Evolutionary conservation across 2,329 filamentous ascomycete genomes (phyloP).

Genomic region (Celoporthe dispersa): DNA sequence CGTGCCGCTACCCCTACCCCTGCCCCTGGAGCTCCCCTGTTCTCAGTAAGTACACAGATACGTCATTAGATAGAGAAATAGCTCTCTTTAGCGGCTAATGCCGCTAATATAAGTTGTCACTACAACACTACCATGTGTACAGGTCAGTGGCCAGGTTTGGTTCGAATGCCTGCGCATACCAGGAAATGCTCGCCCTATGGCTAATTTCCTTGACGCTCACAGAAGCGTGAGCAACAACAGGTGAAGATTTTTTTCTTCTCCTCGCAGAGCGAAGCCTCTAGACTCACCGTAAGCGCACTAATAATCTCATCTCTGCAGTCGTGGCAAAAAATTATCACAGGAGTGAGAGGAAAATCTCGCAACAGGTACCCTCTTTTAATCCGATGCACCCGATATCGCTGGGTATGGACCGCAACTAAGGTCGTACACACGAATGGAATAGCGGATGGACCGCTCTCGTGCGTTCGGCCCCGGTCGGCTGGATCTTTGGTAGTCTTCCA

Average conservation of each 20-base stretch:
- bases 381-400: slow-evolving; percentile 4
- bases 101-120: background rate
- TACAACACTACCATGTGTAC: background rate
- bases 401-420: background rate
- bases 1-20: background rate
- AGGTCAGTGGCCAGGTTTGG: background rate
- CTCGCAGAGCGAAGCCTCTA: background rate
- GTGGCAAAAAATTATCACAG: background rate
- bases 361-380: slow-evolving; percentile 6
- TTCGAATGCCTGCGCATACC: background rate
- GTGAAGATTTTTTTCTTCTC: background rate
- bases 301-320: background rate
- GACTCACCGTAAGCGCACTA: background rate
- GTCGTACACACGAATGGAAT: background rate
- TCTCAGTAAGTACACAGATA: too few species aligned
- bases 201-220: background rate
- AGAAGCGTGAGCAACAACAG: background rate
- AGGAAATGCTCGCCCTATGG: background rate
- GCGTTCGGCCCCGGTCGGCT: slow-evolving; percentile 11
- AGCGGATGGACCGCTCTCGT: background rate
- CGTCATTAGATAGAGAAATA: slow-evolving; percentile 13
- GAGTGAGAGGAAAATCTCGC: slow-evolving; percentile 5
- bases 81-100: background rate
- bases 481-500: background rate
- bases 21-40: slow-evolving; percentile 11